Percentiles rank a stretch among this genome's conserved stretches.
phyloP scores from a whole-genome alignment of 176 grass and related monocot genomes.

The Phoenix roebelenii region DNA sequence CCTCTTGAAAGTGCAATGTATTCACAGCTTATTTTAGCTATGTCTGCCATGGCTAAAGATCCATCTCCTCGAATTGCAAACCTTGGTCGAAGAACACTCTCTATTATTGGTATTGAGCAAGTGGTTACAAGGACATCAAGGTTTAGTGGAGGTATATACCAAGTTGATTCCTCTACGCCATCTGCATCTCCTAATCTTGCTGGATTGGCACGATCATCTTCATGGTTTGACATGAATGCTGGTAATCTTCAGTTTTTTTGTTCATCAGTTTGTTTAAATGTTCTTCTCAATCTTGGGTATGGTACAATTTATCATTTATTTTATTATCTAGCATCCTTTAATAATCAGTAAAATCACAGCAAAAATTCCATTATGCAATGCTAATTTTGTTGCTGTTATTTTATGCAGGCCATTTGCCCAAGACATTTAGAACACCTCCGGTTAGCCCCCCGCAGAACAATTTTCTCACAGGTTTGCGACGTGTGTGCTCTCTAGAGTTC shows the following conservation, averaged over 20 bases:
- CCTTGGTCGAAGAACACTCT: conserved; percentile 66
- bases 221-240: conserved; percentile 96
- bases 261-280: not conserved
- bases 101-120: conserved; percentile 70
- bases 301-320: too few species aligned
- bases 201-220: conserved; percentile 80
- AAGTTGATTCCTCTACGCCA: conserved; percentile 49
- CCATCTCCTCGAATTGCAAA: conserved; percentile 66
- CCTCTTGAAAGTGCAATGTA: conserved; percentile 51
- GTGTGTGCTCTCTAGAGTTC: conserved; percentile 95
- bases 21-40: conserved; percentile 66
- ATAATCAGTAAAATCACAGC: too few species aligned
- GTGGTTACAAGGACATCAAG: conserved; percentile 67
- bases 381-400: too few species aligned
- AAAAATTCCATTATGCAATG: too few species aligned
- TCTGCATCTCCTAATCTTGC: conserved; percentile 40
- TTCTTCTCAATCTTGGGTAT: too few species aligned
- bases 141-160: conserved; percentile 48
- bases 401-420: conserved; percentile 56
- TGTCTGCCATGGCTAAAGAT: conserved; percentile 82
- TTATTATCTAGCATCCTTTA: too few species aligned
- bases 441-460: conserved; percentile 85
- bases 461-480: conserved; percentile 68
- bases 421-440: conserved; percentile 85
- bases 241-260: conserved; percentile 29